Base-by-base conservation (phyloP, 1,284 basidiomycete genomes). In the Marasmius sp. region DNA sequence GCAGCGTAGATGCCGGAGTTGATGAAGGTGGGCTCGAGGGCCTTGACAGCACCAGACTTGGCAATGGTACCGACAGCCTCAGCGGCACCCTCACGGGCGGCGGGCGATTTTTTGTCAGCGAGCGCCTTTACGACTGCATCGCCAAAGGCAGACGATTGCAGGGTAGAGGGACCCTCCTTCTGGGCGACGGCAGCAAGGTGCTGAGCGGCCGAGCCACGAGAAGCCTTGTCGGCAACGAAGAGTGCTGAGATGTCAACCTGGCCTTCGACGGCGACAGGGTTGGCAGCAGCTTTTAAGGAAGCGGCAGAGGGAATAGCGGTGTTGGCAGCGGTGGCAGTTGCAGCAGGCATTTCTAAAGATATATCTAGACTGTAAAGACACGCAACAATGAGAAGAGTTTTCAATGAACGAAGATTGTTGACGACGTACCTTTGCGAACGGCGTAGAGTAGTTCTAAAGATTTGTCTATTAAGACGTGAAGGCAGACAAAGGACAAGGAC, bases 11-110 rank as follows among this genome's bases (percentile, higher is more conserved):
- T 84, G 68, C 92, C 92, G 61, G 91, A 91, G 69, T 89, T 86
- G 77, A 95, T 78, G 80, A 98, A 92, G 77, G 81, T 79, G 49
- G 96, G 94, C 83, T 99, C 97, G 68, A 98, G 87, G 66, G 93
- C 88, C 77, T 87, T 89, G 70, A 89, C 81, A 63, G 93, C 91
- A 69, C 92, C 93, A 69, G 89, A 84, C 75, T 88, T 87, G 71
- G 91, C 84, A 77, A 94, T 82, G 64, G 88, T 80, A 63, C 80
- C 75, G 70, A 97, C 78, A 68, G 93, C 89, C 74, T 81, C 77
- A 58, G 89, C 89, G 54, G 92, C 94, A 66, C 89, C 92, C 79
- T 97, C 92, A 73, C 94, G 93, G 66, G 90, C 87, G 65, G 89
- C 87, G 52, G 90, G 88, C 11, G 89, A 92, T 81, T 94, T 94